Evolutionary conservation across 352 stramenopile species (phyloP), one percentile per base, ranked within the genome.

Genomic region (Phytophthora fragariae): DNA sequence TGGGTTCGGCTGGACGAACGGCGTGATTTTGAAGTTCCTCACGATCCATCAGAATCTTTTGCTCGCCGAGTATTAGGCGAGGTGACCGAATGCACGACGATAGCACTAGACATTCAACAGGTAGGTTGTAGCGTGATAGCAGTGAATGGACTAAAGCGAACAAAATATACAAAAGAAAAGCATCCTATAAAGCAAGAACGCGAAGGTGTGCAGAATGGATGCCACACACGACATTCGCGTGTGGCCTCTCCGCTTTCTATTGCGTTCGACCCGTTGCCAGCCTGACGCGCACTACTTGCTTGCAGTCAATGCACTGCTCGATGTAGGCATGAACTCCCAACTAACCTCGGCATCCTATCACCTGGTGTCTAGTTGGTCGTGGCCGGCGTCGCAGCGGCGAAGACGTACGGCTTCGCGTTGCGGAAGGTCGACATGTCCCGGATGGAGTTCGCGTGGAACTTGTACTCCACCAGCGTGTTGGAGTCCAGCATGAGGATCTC

Each of bases 381-480:
- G 15, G 80, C 61, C 27, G 80, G 69, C 35, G 81, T 76, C 65
- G 74, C 83, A 59, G 91, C 86, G 37, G 91, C 89, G 62, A 98
- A 97, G 52, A 97, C 92, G 77, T 97, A 98, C 31, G 89, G 83
- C 84, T 98, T 97, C 65, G 92, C 92, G 75, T 97, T 98, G 67
- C 94, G 89, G 83, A 98, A 98, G 15, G 94, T 98, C 62, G 90
- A 97, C 87, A 97, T 97, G 82, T 98, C 94, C 61, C 92, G 84
- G 75, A 98, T 96, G 75, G 88, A 96, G 77, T 97, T 94, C 37
- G 92, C 82, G 82, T 98, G 92, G 76, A 97, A 95, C 82, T 98
- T 98, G 88, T 98, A 98, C 82, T 98, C 94, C 62, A 98, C 97
- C 64, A 98, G 84, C 68, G 94, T 98, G 76, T 97, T 97, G 47